A percentile compares a stretch with the other conserved stretches of the same genome.
Evolutionary conservation across 164 flowering plant genomes (phyloP).

Genomic region (Houttuynia cordata): DNA sequence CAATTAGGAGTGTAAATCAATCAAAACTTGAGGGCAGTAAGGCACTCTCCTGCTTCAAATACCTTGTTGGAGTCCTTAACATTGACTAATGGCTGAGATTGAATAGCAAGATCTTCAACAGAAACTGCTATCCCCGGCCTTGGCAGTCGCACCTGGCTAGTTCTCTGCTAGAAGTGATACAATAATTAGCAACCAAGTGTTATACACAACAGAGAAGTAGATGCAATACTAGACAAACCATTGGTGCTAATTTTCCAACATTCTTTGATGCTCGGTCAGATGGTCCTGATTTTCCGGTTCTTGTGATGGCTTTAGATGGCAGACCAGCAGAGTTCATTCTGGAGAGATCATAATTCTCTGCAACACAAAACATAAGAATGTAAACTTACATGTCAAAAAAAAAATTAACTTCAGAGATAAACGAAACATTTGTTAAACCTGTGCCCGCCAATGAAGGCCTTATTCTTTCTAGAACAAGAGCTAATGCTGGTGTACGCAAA

Average conservation of each 20-base stretch:
- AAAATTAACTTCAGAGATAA: background rate
- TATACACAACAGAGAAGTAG: background rate
- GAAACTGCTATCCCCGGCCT: conserved; percentile 52
- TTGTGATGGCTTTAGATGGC: conserved; percentile 36
- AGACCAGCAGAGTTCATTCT: conserved; percentile 28
- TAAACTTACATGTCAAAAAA: background rate
- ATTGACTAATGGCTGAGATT: conserved; percentile 75
- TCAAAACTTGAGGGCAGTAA: background rate
- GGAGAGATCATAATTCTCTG: conserved; percentile 52
- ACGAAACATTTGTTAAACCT: conserved; percentile 28
- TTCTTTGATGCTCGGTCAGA: conserved; percentile 42
- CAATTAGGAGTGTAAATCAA: background rate
- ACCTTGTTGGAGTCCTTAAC: conserved; percentile 95
- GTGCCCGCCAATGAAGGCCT: conserved; percentile 49
- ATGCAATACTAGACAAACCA: conserved; percentile 31
- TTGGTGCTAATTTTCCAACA: conserved; percentile 42
- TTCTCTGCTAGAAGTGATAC: conserved; percentile 37
- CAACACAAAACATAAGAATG: background rate
- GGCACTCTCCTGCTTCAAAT: background rate
- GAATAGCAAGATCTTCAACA: conserved; percentile 70
- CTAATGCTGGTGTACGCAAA: conserved; percentile 72
- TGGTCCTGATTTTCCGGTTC: conserved; percentile 40
- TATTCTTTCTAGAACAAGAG: conserved; percentile 59
- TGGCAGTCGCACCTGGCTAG: conserved; percentile 36
- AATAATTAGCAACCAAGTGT: conserved; percentile 1